These are phyloP conservation scores for Calonectria pseudoturangicola DNA, from an alignment of 2,329 filamentous ascomycete genomes.

Conservation along the genomic window DNA sequence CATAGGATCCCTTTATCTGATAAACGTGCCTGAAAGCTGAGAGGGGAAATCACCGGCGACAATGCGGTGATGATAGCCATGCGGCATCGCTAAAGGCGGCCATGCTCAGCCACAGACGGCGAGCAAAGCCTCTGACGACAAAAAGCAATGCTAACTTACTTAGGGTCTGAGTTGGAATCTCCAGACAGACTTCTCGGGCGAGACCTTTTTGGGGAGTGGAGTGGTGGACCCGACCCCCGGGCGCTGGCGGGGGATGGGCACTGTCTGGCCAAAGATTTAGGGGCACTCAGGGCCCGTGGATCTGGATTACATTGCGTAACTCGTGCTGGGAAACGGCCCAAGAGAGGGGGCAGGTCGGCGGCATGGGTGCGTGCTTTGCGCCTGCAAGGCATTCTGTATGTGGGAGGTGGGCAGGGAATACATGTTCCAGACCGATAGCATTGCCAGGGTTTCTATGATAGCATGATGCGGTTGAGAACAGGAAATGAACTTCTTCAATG, in stretches of 20 bases:
- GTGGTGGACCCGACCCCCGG: conserved; percentile 26
- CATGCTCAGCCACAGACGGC: conserved; percentile 11
- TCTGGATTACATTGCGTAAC: conserved; percentile 40
- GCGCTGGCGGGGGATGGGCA: conserved; percentile 2
- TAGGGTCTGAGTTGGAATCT: conserved; percentile 13
- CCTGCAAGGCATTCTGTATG: conserved; percentile 32
- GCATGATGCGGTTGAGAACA: neutral
- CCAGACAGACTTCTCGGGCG: conserved; percentile 25
- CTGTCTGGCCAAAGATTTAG: conserved; percentile 1
- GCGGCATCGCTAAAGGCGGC: neutral
- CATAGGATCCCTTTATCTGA: neutral
- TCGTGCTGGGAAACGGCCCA: conserved; percentile 1
- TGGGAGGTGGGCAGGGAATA: conserved; percentile 14
- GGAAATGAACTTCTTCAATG: neutral
- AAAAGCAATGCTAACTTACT: conserved; percentile 18
- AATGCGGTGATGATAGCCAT: neutral
- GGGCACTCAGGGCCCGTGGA: conserved; percentile 28
- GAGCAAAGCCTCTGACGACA: conserved; percentile 6
- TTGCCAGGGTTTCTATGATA: conserved; percentile 8
- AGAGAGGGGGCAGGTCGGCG: conserved; percentile 1
- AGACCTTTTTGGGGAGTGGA: conserved; percentile 20
- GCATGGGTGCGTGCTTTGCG: neutral
- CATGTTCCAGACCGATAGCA: conserved; percentile 11
- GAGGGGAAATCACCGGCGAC: neutral
- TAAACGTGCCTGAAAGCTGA: neutral